phyloP scores from a whole-genome alignment of 2,329 filamentous ascomycete species.

The Colletotrichum liaoningense region DNA sequence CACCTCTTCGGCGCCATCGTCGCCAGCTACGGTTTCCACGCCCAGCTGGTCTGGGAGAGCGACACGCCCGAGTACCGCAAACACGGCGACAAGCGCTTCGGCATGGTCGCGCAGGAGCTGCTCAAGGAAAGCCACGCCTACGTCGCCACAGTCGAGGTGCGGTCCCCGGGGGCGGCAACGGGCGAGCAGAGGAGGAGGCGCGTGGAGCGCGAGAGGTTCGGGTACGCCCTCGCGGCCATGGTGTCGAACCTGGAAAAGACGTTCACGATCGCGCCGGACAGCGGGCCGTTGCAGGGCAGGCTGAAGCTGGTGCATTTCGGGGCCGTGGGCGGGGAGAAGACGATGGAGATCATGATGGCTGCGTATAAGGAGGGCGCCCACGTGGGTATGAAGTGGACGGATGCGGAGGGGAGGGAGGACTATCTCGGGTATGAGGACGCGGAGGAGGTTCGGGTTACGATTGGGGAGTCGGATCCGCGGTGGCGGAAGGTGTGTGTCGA shows the following conservation, averaged over 20 bases:
- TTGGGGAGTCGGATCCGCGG: constrained; percentile 73
- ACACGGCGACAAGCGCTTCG: constrained; percentile 82
- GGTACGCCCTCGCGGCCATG: constrained; percentile 80
- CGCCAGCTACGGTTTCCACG: constrained; percentile 90
- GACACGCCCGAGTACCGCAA: constrained; percentile 85
- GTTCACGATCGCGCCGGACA: constrained; percentile 84
- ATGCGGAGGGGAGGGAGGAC: constrained; percentile 61
- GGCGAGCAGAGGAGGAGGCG: background rate
- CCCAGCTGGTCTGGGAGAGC: constrained; percentile 88
- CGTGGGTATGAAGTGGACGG: constrained; percentile 60
- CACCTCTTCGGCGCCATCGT: constrained; percentile 82
- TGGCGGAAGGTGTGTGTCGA: constrained; percentile 95
- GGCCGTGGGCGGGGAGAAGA: constrained; percentile 70
- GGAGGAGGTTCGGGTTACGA: constrained; percentile 73
- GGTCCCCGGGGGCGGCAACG: constrained; percentile 20
- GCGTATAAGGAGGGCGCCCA: constrained; percentile 71
- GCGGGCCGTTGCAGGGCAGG: constrained; percentile 75
- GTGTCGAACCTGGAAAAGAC: constrained; percentile 85
- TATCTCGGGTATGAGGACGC: constrained; percentile 79
- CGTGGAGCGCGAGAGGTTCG: constrained; percentile 63
- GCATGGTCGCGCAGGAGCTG: constrained; percentile 84
- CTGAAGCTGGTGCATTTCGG: constrained; percentile 83
- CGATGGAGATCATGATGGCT: constrained; percentile 81
- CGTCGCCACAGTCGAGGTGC: constrained; percentile 50
- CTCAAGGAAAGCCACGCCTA: constrained; percentile 68